Evolutionary conservation across 768 basidiomycete genomes (phyloP), one percentile per base, ranked within the genome.

Genomic region (Leccinum subgranulosum): DNA sequence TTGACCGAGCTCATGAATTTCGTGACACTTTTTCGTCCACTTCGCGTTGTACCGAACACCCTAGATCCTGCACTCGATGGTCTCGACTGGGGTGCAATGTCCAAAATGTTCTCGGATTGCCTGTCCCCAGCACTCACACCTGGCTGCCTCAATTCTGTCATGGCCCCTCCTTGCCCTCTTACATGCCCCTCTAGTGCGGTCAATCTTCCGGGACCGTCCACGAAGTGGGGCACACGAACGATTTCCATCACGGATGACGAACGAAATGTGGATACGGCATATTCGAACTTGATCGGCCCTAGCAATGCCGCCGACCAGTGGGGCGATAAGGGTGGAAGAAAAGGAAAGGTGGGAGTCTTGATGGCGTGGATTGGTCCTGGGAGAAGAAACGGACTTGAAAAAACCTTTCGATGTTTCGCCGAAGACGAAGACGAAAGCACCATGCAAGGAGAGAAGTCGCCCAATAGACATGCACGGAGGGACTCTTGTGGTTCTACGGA

Each of bases 1-100:
- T 81, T 97, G 5, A 90, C 90, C 0, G 96, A 98, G 67, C 81
- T 99, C 1, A 84, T 86, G 58, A 73, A 76, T 1, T 87, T 99
- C 53, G 92, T 97, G 25, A 75, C 80, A 0, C 79, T 96, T 17
- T 97, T 99, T 73, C 81, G 81, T 19, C 96, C 96, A 0, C 78
- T 74, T 41, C 78, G 82, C 4, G 72, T 98, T 1, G 81, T 92
- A 2, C 96, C 95, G 0, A 96, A 95, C 65, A 90, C 91, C 0
- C 84, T 79, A 62, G 81, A 75, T 67, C 84, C 66, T 55, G 73
- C 60, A 41, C 81, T 76, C 55, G 69, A 66, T 62, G 84, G 73
- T 54, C 64, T 89, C 9, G 94, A 97, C 64, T 94, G 89, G 84
- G 78, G 80, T 2, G 83, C 80, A 54, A 84, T 95, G 62, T 78